Conservation (phyloP, 1,284 basidiomycete genomes). For the Entoloma clypeatum region DNA sequence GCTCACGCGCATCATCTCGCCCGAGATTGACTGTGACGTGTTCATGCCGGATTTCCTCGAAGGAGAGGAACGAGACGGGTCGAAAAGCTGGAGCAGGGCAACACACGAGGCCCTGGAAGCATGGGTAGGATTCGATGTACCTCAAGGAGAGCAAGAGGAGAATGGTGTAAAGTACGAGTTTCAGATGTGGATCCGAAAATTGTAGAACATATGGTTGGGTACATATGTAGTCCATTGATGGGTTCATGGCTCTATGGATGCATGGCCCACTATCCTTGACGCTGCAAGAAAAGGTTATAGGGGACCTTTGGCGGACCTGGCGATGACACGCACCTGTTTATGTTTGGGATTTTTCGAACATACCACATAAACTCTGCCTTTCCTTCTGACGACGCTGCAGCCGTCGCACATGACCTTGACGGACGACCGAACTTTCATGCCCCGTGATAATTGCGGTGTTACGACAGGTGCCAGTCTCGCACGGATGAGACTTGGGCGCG, state of each 20-base stretch:
- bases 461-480: conserved; percentile 25
- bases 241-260: conserved; percentile 1
- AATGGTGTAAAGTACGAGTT: conserved; percentile 82
- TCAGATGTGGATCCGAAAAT: conserved; percentile 81
- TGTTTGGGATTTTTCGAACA: conserved; percentile 96
- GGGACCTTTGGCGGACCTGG: conserved; percentile 2
- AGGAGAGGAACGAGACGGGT: conserved; percentile 23
- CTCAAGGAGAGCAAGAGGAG: conserved; percentile 73
- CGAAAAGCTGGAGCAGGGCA: conserved; percentile 51
- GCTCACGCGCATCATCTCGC: conserved; percentile 79
- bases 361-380: conserved; percentile 90
- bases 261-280: too few species aligned
- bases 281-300: conserved; percentile 37
- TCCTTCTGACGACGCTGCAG: conserved; percentile 81
- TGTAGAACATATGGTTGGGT: conserved; percentile 11
- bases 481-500: conserved; percentile 27
- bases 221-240: neutral
- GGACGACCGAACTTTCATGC: conserved; percentile 96
- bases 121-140: conserved; percentile 81
- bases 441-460: conserved; percentile 49
- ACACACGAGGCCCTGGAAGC: conserved; percentile 59
- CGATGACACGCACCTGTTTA: conserved; percentile 78
- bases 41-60: conserved; percentile 76
- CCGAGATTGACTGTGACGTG: conserved; percentile 81
- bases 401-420: conserved; percentile 93